These are phyloP conservation scores for Macrotyloma uniflorum DNA, from an alignment of 306 rosid species.

Conservation along the genomic window DNA sequence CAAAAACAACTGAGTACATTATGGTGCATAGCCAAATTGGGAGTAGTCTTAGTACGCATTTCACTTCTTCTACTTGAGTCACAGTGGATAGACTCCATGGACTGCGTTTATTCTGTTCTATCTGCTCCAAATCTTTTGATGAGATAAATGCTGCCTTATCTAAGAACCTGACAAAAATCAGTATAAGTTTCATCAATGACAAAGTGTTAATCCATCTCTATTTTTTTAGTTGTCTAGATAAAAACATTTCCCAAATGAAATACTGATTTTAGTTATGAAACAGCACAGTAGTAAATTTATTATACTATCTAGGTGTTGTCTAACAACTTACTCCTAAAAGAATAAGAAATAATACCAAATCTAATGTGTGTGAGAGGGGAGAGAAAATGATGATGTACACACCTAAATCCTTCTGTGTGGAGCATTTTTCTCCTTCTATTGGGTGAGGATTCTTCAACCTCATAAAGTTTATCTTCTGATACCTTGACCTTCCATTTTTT, in stretches of 20 bases:
- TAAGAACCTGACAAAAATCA: slow-evolving; percentile 54
- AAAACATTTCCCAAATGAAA: no score
- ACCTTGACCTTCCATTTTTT: slow-evolving; percentile 9
- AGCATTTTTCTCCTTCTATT: neutral
- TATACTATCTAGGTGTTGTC: no score
- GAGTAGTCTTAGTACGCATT: slow-evolving; percentile 71
- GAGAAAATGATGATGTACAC: neutral
- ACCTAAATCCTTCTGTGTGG: slow-evolving; percentile 5
- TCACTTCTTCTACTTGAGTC: slow-evolving; percentile 84
- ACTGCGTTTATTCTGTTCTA: slow-evolving; percentile 35
- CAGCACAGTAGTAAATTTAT: no score
- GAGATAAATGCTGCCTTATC: slow-evolving; percentile 71
- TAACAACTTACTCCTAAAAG: neutral
- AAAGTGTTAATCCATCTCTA: no score
- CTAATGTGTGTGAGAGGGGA: neutral
- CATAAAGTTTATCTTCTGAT: neutral
- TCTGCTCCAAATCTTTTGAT: slow-evolving; percentile 42
- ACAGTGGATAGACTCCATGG: slow-evolving; percentile 71
- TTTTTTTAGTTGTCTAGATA: no score
- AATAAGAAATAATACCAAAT: neutral
- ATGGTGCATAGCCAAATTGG: slow-evolving; percentile 88
- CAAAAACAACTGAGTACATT: slow-evolving; percentile 74
- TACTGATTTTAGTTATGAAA: no score
- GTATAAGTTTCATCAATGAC: slow-evolving; percentile 7
- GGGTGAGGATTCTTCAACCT: neutral